These are phyloP conservation scores for Fusarium sp. DNA, from an alignment of 2,329 filamentous ascomycete species.

Conservation along the genomic window DNA sequence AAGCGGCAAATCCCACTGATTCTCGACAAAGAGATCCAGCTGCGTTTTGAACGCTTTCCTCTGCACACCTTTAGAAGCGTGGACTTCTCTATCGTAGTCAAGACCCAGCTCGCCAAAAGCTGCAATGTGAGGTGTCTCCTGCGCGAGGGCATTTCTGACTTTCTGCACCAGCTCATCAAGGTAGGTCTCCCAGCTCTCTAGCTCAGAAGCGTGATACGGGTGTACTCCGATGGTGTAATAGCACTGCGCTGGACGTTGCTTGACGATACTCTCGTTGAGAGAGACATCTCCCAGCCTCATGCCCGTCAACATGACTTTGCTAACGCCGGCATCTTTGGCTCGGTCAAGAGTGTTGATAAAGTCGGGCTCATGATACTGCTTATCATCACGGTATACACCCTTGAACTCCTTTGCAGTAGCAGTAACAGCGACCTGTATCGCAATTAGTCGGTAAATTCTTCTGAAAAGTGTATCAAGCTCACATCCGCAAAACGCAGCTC, in stretches of 20 bases:
- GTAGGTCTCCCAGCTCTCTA: conserved; percentile 51
- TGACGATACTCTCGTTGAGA: conserved; percentile 50
- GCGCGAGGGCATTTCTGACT: conserved; percentile 46
- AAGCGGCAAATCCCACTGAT: conserved; percentile 46
- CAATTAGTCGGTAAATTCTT: conserved; percentile 8
- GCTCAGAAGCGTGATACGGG: conserved; percentile 65
- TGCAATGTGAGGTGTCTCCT: conserved; percentile 53
- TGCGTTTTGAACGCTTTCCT: conserved; percentile 46
- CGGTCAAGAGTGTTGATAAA: conserved; percentile 61
- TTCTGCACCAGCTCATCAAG: conserved; percentile 43
- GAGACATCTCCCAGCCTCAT: conserved; percentile 54
- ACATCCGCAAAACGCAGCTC: conserved; percentile 50
- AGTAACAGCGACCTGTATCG: conserved; percentile 55
- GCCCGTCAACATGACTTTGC: conserved; percentile 60
- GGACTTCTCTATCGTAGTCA: conserved; percentile 64
- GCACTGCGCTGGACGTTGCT: conserved; percentile 53
- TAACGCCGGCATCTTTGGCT: conserved; percentile 58
- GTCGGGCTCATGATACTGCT: conserved; percentile 64
- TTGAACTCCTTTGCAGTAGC: conserved; percentile 62
- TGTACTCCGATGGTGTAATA: conserved; percentile 65
- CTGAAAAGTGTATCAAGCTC: background rate
- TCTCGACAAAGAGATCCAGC: conserved; percentile 47
- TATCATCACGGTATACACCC: conserved; percentile 65
- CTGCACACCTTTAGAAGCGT: conserved; percentile 57
- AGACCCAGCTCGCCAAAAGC: conserved; percentile 67